Percentiles rank a stretch among this genome's conserved stretches.
These are phyloP conservation scores for Aspergillus indologenus DNA, from an alignment of 495 filamentous ascomycete genomes.

Conservation along the genomic window DNA sequence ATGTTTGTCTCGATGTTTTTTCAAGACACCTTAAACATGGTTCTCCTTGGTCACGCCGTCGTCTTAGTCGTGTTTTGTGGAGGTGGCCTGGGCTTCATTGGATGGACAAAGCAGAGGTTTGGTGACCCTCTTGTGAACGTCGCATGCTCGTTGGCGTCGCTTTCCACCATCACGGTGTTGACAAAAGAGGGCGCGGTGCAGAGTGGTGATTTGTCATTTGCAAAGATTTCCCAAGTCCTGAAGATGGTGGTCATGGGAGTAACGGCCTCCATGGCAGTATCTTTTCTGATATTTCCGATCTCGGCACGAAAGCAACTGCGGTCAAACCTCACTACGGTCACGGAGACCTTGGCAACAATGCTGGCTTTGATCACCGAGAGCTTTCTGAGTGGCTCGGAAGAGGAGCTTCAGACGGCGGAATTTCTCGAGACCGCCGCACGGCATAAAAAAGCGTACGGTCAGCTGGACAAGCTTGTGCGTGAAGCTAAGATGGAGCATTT, in stretches of 20 bases:
- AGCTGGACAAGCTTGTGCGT: constrained; percentile 73
- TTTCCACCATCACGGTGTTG: constrained; percentile 86
- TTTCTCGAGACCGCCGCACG: constrained; percentile 64
- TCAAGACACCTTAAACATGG: constrained; percentile 58
- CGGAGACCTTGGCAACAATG: constrained; percentile 75
- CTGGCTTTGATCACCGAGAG: constrained; percentile 76
- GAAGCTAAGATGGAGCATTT: constrained; percentile 93
- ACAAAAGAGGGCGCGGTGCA: constrained; percentile 92
- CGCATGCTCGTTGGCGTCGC: constrained; percentile 83
- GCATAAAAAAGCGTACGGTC: constrained; percentile 66
- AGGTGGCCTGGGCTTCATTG: constrained; percentile 83
- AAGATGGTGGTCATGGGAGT: constrained; percentile 92
- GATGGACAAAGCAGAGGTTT: constrained; percentile 87
- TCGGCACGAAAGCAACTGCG: constrained; percentile 76
- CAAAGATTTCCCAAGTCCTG: constrained; percentile 81
- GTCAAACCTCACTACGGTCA: constrained; percentile 69
- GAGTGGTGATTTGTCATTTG: constrained; percentile 70
- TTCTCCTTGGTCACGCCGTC: constrained; percentile 71
- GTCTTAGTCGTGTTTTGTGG: constrained; percentile 86
- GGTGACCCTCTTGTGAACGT: constrained; percentile 87
- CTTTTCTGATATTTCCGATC: constrained; percentile 73
- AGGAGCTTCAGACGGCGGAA: constrained; percentile 61
- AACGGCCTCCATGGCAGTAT: constrained; percentile 67
- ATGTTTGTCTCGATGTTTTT: constrained; percentile 84
- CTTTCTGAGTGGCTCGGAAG: constrained; percentile 82